Conservation (phyloP, 805 yeast species). For the Nakazawaea wyomingensis region DNA sequence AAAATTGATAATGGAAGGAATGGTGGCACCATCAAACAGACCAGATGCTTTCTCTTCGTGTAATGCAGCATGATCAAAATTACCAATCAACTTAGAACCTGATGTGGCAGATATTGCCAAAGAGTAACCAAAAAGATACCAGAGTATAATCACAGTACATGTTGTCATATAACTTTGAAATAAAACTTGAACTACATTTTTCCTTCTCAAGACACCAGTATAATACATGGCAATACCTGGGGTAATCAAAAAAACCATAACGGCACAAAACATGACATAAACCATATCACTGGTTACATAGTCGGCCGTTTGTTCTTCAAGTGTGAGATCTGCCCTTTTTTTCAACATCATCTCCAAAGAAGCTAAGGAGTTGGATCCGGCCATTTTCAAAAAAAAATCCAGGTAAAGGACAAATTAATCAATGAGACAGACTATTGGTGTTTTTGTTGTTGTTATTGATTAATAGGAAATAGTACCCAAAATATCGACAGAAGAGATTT, state of each 20-base stretch:
- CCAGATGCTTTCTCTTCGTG: slow-evolving; percentile 34
- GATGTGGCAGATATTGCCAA: slow-evolving; percentile 32
- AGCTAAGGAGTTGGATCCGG: not conserved
- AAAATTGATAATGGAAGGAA: slow-evolving; percentile 41
- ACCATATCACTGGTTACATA: slow-evolving; percentile 43
- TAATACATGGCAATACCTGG: slow-evolving; percentile 43
- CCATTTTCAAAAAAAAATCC: too few relatives aligned
- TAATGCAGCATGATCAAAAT: slow-evolving; percentile 36
- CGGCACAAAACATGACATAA: slow-evolving; percentile 41
- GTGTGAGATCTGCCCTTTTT: not conserved
- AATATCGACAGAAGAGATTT: too few relatives aligned
- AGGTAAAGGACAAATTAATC: too few relatives aligned
- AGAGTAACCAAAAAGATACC: slow-evolving; percentile 43
- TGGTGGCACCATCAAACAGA: slow-evolving; percentile 37
- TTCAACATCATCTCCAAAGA: not conserved
- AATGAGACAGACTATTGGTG: too few relatives aligned
- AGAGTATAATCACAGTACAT: slow-evolving; percentile 31
- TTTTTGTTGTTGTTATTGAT: not conserved
- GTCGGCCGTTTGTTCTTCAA: slow-evolving; percentile 32
- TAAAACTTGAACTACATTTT: slow-evolving; percentile 37
- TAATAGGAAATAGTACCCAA: too few relatives aligned
- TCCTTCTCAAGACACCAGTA: slow-evolving; percentile 36
- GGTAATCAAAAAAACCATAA: slow-evolving; percentile 43
- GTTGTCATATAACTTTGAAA: slow-evolving; percentile 42
- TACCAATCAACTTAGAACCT: slow-evolving; percentile 27